Evolutionary conservation across 176 grass and related monocot genomes (phyloP), one percentile per base, ranked within the genome.

Genomic region (Tillandsia fasciculata): DNA sequence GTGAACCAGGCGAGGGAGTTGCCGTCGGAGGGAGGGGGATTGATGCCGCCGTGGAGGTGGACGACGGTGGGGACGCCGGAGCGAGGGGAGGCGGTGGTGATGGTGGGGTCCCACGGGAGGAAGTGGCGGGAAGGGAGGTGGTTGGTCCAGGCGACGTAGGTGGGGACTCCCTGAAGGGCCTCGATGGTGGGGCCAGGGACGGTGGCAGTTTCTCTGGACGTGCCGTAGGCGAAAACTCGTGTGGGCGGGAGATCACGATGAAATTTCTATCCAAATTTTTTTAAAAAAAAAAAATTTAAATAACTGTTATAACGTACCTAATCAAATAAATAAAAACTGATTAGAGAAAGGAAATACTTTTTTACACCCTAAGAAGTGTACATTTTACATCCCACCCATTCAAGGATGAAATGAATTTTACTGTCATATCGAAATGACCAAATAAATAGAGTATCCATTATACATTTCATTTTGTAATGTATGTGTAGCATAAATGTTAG

Each of bases 31-130:
- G 72, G 12, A n/a, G 92, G 82, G 24, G 84, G 80, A 18, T 96
- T 88, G 58, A 88, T 87, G 78, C 92, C 88, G 63, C 92, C 92
- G 76, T 96, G 92, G 57, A 91, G 85, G 76, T 96, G 92, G 56
- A 88, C 85, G 14, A 96, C 88, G 15, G 86, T 80, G 48, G 85
- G 92, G 18, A 96, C 68, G 70, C 92, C 92, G 29, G 26, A n/a
- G 63, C 33, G 4, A 1, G 78, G 50, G 0, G 20, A 8, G 0
- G 78, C 70, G 0, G 72, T 52, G 49, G 80, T 14, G 0, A 91
- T 50, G 22, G 88, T 81, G 0, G 52, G 76, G 78, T 91, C 88
- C 88, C 85, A 85, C 0, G 86, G 88, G 12, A 96, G 78, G 70
- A 87, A 74, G 64, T 96, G 88, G 10, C 22, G 72, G 2, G 73